These are phyloP conservation scores for Trichoderma sp. DNA, from an alignment of 2,329 filamentous ascomycete genomes.

Conservation along the genomic window DNA sequence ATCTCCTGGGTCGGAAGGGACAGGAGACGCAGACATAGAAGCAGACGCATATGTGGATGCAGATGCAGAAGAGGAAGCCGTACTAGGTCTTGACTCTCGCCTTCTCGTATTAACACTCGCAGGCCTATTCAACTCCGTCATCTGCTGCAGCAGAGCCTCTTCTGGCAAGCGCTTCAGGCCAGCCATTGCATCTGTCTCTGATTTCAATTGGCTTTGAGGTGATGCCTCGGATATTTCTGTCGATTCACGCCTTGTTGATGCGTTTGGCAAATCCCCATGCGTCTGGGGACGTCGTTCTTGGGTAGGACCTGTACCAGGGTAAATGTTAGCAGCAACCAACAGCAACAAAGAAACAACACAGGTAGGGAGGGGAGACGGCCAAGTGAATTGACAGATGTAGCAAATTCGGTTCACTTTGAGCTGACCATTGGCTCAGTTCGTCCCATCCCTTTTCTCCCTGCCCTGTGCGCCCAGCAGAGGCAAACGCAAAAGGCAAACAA, in stretches of 20 bases:
- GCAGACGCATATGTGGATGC: neutral
- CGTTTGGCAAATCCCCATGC: neutral
- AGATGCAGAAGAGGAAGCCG: neutral
- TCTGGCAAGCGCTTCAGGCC: constrained; percentile 26
- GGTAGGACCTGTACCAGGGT: neutral
- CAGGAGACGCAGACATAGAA: neutral
- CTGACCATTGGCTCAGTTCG: neutral
- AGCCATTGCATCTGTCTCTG: neutral
- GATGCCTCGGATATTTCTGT: neutral
- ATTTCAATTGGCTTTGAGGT: neutral
- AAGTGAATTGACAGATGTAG: neutral
- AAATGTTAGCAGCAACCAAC: neutral
- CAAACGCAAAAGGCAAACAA: neutral
- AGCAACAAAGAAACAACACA: neutral
- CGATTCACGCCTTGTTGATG: neutral
- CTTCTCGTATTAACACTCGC: neutral
- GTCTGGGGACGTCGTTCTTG: neutral
- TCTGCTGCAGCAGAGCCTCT: constrained; percentile 20
- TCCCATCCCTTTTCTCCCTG: neutral
- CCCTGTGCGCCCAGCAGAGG: neutral
- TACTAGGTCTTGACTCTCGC: neutral
- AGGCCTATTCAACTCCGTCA: neutral
- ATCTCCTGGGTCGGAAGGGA: neutral
- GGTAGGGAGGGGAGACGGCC: neutral
- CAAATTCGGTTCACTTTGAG: neutral